Evolutionary conservation across 2,329 filamentous ascomycete species (phyloP), one percentile per base, ranked within the genome.

Genomic region (Amauroascus niger): DNA sequence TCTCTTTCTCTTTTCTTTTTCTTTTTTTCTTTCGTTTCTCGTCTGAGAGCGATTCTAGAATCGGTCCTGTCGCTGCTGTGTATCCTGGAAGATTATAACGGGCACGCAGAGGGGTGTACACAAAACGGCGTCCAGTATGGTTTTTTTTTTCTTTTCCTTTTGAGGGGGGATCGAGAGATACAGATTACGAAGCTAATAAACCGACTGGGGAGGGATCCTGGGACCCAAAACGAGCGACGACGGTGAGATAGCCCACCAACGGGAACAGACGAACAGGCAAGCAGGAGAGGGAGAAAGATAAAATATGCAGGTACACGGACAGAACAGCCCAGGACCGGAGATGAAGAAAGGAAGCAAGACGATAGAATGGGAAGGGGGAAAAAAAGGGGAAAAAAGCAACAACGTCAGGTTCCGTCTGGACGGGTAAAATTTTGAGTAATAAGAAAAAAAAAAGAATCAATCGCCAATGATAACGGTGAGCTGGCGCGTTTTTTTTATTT

Each of bases 181-280:
- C 13, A 5, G 35, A 39, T 39, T 39, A 16, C 35, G 35, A 32
- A 18, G 44, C 24, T 46, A 14, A n/a, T n/a, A 16, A 32, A 20
- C 24, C 30, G 20, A 39, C 46, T 26, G 32, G 46, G 46, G 28
- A 28, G 8, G 44, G 44, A 33, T 45, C 11, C 8, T 33, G 44
- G 44, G 44, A 46, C 44, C 39, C 32, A 49, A 35, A 35, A 49
- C 46, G 32, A 49, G 33, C n/a, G 46, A 49, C 46, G 32, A 39
- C 46, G 14, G 46, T 49, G 46, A 33, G 46, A 49, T 37, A 33
- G n/a, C n/a, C 39, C 46, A 49, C 46, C 46, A 49, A 20, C n/a
- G n/a, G 22, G 28, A 28, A 49, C 7, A 18, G 35, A 20, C 9
- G n/a, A 20, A 39, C 8, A 22, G 3, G 18, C 18, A 41, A 14